These are phyloP conservation scores for Rutidosis leptorrhynchoides DNA, from an alignment of 129 eudicot genomes.

Conservation along the genomic window DNA sequence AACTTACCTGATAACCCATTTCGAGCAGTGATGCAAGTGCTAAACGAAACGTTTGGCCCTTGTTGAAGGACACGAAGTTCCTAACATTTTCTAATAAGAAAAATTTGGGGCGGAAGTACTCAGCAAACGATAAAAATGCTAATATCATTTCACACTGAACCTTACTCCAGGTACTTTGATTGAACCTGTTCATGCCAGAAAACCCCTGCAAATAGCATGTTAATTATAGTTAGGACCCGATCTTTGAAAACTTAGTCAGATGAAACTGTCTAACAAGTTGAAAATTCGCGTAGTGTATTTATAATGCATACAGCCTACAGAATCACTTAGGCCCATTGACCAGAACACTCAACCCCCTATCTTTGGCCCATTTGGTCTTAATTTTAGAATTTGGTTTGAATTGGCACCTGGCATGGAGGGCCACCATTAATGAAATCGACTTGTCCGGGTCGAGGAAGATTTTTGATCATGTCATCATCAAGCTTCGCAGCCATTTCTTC, in stretches of 20 bases:
- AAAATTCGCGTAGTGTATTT: too few relatives aligned
- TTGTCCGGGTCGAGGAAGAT: conserved; percentile 52
- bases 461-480: conserved; percentile 36
- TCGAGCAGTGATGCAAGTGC: conserved; percentile 52
- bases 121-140: conserved; percentile 58
- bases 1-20: conserved; percentile 70
- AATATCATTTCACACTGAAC: conserved; percentile 67
- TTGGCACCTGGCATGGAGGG: conserved; percentile 58
- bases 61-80: conserved; percentile 62
- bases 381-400: background rate
- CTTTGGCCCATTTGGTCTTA: too few relatives aligned
- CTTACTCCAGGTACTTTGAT: conserved; percentile 56
- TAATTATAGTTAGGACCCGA: too few relatives aligned
- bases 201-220: conserved; percentile 39
- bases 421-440: conserved; percentile 65
- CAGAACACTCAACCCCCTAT: background rate
- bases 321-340: background rate
- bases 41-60: conserved; percentile 61
- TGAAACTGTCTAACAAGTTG: background rate
- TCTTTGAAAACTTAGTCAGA: background rate
- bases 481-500: conserved; percentile 50
- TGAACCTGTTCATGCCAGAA: conserved; percentile 61
- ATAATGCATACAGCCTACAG: background rate
- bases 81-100: conserved; percentile 58
- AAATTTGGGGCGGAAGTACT: conserved; percentile 57